phyloP scores from a whole-genome alignment of 139 green algal species.

The Dunaliella primolecta region DNA sequence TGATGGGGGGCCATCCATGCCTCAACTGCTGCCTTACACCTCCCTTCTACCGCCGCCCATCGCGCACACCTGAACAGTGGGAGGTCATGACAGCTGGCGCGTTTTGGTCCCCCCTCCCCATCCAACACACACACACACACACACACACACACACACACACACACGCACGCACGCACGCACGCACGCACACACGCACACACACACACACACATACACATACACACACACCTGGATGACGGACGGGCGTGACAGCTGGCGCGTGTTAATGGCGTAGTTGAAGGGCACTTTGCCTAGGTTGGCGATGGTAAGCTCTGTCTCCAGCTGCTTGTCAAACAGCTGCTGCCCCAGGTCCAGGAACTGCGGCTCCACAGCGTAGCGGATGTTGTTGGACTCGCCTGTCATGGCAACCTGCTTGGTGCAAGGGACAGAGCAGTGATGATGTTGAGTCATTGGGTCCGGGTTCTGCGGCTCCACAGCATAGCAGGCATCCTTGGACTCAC shows the following conservation, averaged over 20 bases:
- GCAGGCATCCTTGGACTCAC: conserved; percentile 68
- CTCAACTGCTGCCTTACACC: too few relatives aligned
- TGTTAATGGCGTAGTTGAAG: conserved; percentile 66
- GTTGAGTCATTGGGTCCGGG: too few relatives aligned
- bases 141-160: too few relatives aligned
- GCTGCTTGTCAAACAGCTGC: conserved; percentile 57
- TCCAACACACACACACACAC: too few relatives aligned
- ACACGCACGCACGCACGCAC: background rate
- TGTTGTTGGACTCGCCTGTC: conserved; percentile 63
- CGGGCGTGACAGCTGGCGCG: conserved; percentile 39
- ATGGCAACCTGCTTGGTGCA: conserved; percentile 46
- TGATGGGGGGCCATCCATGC: too few relatives aligned
- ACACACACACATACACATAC: background rate
- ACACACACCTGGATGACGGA: conserved; percentile 8
- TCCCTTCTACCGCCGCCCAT: too few relatives aligned
- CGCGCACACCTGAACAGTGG: too few relatives aligned
- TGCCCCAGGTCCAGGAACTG: conserved; percentile 57
- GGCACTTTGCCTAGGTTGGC: conserved; percentile 63
- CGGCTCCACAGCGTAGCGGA: conserved; percentile 69
- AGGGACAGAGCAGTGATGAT: too few relatives aligned
- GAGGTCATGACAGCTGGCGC: too few relatives aligned
- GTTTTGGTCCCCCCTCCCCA: too few relatives aligned
- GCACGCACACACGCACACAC: background rate
- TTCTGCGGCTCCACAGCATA: conserved; percentile 62
- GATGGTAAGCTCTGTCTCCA: conserved; percentile 60